phyloP scores from a whole-genome alignment of 164 flowering plant genomes.

The Vitis vinifera region ASM3070453v1 NC_081810.1:8161501-8162000 shows the following conservation, averaged over 20 bases:
- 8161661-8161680: neutral
- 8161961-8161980: neutral
- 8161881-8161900: conserved; percentile 83
- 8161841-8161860: conserved; percentile 85
- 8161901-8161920: conserved; percentile 89
- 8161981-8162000: neutral
- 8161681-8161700: neutral
- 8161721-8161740: neutral
- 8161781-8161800: neutral
- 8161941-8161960: neutral
- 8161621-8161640: neutral
- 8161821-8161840: conserved; percentile 77
- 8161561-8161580: too few species aligned
- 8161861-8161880: conserved; percentile 81
- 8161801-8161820: conserved; percentile 58
- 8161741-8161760: too few species aligned
- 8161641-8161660: neutral
- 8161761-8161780: neutral
- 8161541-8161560: neutral
- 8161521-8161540: neutral
- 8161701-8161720: neutral
- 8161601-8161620: neutral
- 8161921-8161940: conserved; percentile 1
- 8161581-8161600: neutral
- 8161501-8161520: neutral